Evolutionary conservation across 78 protist genomes (phyloP).

Genomic region (Speleostelium caveatum): DNA sequence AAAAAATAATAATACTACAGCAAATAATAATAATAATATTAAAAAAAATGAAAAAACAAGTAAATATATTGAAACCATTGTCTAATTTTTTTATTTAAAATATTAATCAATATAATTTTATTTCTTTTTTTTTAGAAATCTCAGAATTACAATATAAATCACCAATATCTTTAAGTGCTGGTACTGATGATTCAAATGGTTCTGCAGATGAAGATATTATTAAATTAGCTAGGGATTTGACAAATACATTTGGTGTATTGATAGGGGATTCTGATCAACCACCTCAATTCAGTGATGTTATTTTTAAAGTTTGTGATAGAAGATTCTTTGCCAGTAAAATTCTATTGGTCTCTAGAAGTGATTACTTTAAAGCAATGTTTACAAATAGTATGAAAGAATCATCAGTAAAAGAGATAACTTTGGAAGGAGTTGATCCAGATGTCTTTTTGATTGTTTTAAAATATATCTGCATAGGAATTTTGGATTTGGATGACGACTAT

Average conservation of each 20-base stretch:
- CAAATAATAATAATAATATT: no score
- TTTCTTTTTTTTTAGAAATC: not conserved
- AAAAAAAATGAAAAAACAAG: no score
- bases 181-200: slow-evolving; percentile 32
- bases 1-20: no score
- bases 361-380: slow-evolving; percentile 75
- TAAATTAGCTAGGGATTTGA: slow-evolving; percentile 67
- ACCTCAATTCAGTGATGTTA: slow-evolving; percentile 73
- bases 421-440: slow-evolving; percentile 78
- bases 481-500: slow-evolving; percentile 57
- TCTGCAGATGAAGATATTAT: slow-evolving; percentile 67
- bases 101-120: not conserved
- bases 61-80: no score
- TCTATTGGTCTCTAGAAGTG: slow-evolving; percentile 67
- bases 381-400: slow-evolving; percentile 64
- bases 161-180: slow-evolving; percentile 56
- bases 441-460: slow-evolving; percentile 44
- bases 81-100: not conserved
- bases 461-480: slow-evolving; percentile 63
- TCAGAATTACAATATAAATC: slow-evolving; percentile 20
- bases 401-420: slow-evolving; percentile 50
- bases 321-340: slow-evolving; percentile 75
- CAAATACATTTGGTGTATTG: slow-evolving; percentile 68
- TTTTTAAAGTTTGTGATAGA: slow-evolving; percentile 49
- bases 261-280: slow-evolving; percentile 58